phyloP scores from a whole-genome alignment of 1,284 basidiomycete species.

The Melanopsichium pennsylvanicum region DNA sequence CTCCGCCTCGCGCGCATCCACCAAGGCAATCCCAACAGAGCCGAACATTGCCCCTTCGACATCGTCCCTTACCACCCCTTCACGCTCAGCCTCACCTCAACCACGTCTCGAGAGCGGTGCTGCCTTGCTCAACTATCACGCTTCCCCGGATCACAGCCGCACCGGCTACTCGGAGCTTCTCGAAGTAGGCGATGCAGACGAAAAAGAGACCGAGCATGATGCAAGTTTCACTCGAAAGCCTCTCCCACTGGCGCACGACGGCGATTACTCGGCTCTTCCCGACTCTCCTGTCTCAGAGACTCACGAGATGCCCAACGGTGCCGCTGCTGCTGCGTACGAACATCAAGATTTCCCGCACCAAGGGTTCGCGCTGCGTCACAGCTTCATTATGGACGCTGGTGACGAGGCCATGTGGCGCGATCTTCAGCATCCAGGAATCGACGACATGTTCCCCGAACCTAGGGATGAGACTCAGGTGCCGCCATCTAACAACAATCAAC shows the following conservation, averaged over 20 bases:
- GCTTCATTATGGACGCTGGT: constrained; percentile 27
- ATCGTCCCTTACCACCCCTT: constrained; percentile 2
- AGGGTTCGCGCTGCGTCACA: constrained; percentile 15
- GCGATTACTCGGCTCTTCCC: constrained; percentile 30
- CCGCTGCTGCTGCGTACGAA: not conserved
- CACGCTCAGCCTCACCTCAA: constrained; percentile 10
- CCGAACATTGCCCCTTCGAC: not conserved
- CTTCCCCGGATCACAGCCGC: constrained; percentile 10
- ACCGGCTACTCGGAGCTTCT: constrained; percentile 30
- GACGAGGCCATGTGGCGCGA: constrained; percentile 39
- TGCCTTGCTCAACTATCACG: constrained; percentile 4
- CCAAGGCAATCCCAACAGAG: not conserved
- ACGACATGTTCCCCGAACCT: constrained; percentile 14
- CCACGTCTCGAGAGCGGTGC: constrained; percentile 13
- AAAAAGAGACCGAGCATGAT: constrained; percentile 14
- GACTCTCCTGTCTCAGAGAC: constrained; percentile 7
- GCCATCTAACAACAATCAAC: not conserved
- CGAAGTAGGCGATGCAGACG: constrained; percentile 13
- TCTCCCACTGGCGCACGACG: constrained; percentile 17
- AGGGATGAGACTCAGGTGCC: constrained; percentile 1
- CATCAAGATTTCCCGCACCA: not conserved
- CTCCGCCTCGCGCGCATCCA: constrained; percentile 3
- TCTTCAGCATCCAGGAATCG: constrained; percentile 21
- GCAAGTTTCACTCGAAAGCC: constrained; percentile 8
- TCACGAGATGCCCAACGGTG: not conserved